These are phyloP conservation scores for Ottelia alismoides DNA, from an alignment of 106 monocot genomes.

Conservation along the genomic window DNA sequence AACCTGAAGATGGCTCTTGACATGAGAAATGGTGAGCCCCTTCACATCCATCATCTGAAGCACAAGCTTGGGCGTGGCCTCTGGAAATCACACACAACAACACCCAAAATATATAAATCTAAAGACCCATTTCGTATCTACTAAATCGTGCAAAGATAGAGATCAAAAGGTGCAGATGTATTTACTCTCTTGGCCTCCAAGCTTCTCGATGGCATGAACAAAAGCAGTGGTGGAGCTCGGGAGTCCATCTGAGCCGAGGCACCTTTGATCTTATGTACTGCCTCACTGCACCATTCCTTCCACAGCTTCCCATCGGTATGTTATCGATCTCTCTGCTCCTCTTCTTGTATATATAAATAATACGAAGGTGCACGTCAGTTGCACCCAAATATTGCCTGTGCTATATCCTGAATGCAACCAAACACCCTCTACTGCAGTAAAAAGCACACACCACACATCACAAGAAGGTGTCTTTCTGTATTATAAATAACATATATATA, in stretches of 20 bases:
- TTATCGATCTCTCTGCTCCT: background rate
- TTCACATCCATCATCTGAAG: slow-evolving; percentile 78
- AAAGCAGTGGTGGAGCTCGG: slow-evolving; percentile 75
- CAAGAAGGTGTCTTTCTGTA: too few species aligned
- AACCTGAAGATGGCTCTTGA: slow-evolving; percentile 98
- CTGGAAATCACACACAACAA: slow-evolving; percentile 14
- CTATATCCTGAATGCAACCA: too few species aligned
- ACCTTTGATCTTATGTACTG: slow-evolving; percentile 82
- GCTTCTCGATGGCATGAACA: slow-evolving; percentile 64
- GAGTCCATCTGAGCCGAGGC: slow-evolving; percentile 80
- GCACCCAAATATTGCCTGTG: too few species aligned
- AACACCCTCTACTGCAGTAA: too few species aligned
- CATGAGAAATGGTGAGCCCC: slow-evolving; percentile 82
- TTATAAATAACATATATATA: too few species aligned
- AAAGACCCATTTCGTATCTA: background rate
- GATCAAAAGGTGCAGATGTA: background rate
- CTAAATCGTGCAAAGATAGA: background rate
- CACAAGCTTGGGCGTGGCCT: slow-evolving; percentile 79
- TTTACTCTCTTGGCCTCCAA: slow-evolving; percentile 56
- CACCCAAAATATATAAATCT: background rate
- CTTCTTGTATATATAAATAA: too few species aligned
- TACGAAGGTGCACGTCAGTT: too few species aligned
- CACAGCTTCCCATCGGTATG: slow-evolving; percentile 38
- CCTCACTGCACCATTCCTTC: slow-evolving; percentile 56
- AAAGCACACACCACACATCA: too few species aligned